Evolutionary conservation across 1,284 basidiomycete species (phyloP).

Genomic region (Cystobasidium sp.): DNA sequence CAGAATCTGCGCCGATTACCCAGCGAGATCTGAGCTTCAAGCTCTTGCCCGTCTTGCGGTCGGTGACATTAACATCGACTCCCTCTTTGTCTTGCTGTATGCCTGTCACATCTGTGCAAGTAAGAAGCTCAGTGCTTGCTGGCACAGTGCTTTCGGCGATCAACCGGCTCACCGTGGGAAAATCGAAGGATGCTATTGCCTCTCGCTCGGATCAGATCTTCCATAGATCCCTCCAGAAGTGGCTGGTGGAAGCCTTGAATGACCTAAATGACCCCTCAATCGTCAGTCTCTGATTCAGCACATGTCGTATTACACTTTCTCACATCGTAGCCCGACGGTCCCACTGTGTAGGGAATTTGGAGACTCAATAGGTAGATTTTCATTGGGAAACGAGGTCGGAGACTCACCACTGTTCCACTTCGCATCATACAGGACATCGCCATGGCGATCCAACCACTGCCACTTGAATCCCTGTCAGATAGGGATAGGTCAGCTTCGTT

Average conservation of each 20-base stretch:
- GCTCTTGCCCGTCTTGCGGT: not conserved
- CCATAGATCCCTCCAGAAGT: not conserved
- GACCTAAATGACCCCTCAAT: not conserved
- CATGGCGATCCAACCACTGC: conserved; percentile 1
- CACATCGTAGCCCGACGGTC: conserved; percentile 6
- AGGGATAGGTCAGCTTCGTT: not conserved
- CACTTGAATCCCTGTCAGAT: not conserved
- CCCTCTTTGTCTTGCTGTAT: not conserved
- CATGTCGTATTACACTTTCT: not conserved
- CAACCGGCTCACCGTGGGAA: not conserved
- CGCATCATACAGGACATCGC: conserved; percentile 3
- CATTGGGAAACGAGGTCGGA: not conserved
- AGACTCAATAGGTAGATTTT: not conserved
- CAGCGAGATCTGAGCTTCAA: not conserved
- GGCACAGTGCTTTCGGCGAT: not conserved
- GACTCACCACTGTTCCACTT: not conserved
- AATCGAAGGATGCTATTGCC: not conserved
- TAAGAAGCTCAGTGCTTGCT: not conserved
- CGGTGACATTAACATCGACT: not conserved
- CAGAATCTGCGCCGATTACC: not conserved
- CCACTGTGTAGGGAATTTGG: not conserved
- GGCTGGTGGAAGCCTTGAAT: conserved; percentile 9
- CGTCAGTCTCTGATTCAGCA: not conserved
- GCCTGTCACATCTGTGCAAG: not conserved
- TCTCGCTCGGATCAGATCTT: not conserved